Base-by-base conservation (phyloP, 139 green algal species). In the Desmodesmus armatus region DNA sequence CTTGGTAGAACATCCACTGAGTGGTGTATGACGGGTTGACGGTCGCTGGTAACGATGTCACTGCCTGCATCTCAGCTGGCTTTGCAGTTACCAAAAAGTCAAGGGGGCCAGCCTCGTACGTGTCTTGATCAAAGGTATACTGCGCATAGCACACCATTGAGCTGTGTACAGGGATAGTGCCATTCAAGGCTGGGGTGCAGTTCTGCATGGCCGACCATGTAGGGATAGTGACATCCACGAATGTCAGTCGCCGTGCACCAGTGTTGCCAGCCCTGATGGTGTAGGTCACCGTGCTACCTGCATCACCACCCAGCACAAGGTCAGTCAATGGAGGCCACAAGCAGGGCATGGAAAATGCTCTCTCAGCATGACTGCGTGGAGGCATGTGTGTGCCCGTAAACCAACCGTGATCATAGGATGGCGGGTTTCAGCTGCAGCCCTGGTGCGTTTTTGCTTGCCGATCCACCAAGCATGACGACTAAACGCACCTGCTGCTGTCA, bases 71-170 rank as follows among this genome's bases (percentile, higher is more conserved):
- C n/a, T n/a, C 60, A 39, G 60, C 60, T 19, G 60, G n/a, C 37
- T n/a, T 29, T 40, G 60, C 60, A 31, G 25, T 25, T 13, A 9
- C 60, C 21, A 29, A 39, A n/a, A 69, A 11, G 27, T 15, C n/a
- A n/a, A 25, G 35, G 27, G 35, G 5, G 27, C 60, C 60, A 23
- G 27, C 60, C 60, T 69, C 60, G 25, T 69, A 69, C 7, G 19
- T 69, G n/a, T 69, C n/a, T 27, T 69, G 60, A 29, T 69, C 60
- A 69, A 69, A 69, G 2, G 60, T 69, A 29, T 69, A 69, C 60
- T 39, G n/a, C 27, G 60, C 60, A 11, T 69, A 29, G 6, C 60
- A 69, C 2, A 69, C 60, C 21, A 69, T 29, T 39, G 60, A 39
- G 7, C 60, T 69, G 60, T 39, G 37, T 4, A 29, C 60, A 40